Evolutionary conservation across 495 filamentous ascomycete genomes (phyloP).

Genomic region (Neurospora sp.): DNA sequence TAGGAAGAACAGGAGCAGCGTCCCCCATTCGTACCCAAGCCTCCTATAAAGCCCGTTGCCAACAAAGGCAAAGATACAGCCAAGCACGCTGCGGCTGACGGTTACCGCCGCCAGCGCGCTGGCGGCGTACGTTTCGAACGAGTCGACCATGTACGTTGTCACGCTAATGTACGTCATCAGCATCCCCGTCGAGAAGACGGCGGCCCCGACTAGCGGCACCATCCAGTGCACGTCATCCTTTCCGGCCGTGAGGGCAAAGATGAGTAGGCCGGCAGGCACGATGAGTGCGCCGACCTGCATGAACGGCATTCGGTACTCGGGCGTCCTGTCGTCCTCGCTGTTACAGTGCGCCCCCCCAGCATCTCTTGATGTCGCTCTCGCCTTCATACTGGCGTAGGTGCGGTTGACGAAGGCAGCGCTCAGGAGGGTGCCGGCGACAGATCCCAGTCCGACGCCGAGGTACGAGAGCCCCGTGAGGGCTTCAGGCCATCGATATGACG

Average conservation of each 20-base stretch:
- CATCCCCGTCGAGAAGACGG: conserved; percentile 41
- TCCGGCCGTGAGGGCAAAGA: conserved; percentile 34
- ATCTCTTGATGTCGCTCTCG: background rate
- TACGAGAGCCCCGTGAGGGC: conserved; percentile 34
- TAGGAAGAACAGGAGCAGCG: conserved; percentile 54
- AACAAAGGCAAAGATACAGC: conserved; percentile 46
- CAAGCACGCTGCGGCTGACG: conserved; percentile 41
- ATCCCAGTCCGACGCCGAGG: conserved; percentile 35
- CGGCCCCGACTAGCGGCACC: conserved; percentile 42
- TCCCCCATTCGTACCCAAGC: conserved; percentile 50
- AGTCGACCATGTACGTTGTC: conserved; percentile 51
- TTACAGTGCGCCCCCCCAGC: conserved; percentile 29
- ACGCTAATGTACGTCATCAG: conserved; percentile 44
- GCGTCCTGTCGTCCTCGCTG: conserved; percentile 41
- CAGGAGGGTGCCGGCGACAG: conserved; percentile 24
- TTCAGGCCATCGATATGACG: conserved; percentile 37
- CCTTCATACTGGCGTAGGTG: background rate
- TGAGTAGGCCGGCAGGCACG: conserved; percentile 36
- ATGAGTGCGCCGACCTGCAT: conserved; percentile 27
- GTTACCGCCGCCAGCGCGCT: conserved; percentile 46
- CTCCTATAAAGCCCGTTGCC: conserved; percentile 42
- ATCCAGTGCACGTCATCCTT: conserved; percentile 28
- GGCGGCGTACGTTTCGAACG: conserved; percentile 50
- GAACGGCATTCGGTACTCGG: conserved; percentile 43
- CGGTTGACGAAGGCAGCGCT: conserved; percentile 28